Evolutionary conservation across 2,329 filamentous ascomycete species (phyloP), one percentile per base, ranked within the genome.

Genomic region (Fusarium torulosum): DNA sequence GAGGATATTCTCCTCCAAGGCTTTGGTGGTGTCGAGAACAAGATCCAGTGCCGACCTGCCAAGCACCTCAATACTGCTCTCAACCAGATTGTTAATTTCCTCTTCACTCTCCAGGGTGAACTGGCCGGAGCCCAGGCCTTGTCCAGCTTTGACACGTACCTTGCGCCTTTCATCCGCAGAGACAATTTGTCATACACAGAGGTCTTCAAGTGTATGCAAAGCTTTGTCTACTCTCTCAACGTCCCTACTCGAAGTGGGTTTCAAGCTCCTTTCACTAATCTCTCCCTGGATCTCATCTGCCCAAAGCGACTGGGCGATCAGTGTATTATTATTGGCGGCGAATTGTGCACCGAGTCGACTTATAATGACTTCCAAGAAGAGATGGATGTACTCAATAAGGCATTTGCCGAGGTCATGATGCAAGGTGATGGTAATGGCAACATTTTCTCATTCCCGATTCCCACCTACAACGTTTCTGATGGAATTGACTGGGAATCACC

Each of bases 151-250:
- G 71, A 72, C 8, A 72, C 71, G 0, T 72, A 72, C 20, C 67
- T 72, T 2, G 71, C 71, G 0, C 71, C 70, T 0, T 72, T 72
- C 4, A 56, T 72, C 3, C 70, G 71, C 6, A 51, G 41, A n/a
- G 71, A 72, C n/a, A 21, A 54, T 1, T 25, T 72, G 2, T 44
- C 66, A 1, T 73, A 70, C 3, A 35, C n/a, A 0, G 71, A 73
- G 2, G 71, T 73, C 29, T 72, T 72, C 35, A 72, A 72, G 33
- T 70, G 55, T 4, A 50, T 72, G 0, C 71, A 72, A 15, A 72
- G 70, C 17, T 73, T 72, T 15, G 71, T 72, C 21, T 73, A 72
- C 49, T 72, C 71, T 3, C 59, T 72, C n/a, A 72, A 72, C 4
- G 71, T 72, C 8, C 71, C 71, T 4, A 72, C 71, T 1, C 53